phyloP scores from a whole-genome alignment of 371 early-diverging fungal genomes.

The Mucor irregularis region DNA sequence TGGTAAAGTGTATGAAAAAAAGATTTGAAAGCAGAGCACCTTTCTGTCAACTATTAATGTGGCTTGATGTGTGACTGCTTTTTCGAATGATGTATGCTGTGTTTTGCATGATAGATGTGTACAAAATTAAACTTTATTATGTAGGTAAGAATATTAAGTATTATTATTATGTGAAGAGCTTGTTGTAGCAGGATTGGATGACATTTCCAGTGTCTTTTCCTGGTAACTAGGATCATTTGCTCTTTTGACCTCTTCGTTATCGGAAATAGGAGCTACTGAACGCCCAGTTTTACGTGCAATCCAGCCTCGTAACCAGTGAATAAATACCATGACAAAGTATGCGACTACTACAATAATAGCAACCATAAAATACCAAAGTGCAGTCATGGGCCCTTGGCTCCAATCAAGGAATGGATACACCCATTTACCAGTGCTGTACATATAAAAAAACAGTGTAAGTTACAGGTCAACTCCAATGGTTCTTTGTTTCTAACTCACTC shows the following conservation, averaged over 20 bases:
- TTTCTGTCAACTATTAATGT: not conserved
- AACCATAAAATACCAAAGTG: conserved; percentile 44
- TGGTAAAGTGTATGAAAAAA: not conserved
- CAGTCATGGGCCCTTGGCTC: conserved; percentile 43
- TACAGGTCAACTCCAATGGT: not conserved
- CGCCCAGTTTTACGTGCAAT: conserved; percentile 26
- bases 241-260: too few relatives aligned
- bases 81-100: too few relatives aligned
- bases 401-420: conserved; percentile 59
- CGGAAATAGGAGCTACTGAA: too few relatives aligned
- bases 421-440: conserved; percentile 37
- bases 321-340: conserved; percentile 38
- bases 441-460: not conserved
- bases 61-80: conserved; percentile 1
- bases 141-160: too few relatives aligned
- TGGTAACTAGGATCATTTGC: too few relatives aligned
- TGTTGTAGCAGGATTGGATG: too few relatives aligned
- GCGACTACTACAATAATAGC: conserved; percentile 34
- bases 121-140: too few relatives aligned
- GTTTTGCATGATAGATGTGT: too few relatives aligned
- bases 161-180: too few relatives aligned
- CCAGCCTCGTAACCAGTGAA: conserved; percentile 45
- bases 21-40: not conserved
- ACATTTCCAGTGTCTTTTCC: too few relatives aligned
- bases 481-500: conserved; percentile 22